Conservation (phyloP, 495 filamentous ascomycete species). For the Hypoxylon lienhwacheense region DNA sequence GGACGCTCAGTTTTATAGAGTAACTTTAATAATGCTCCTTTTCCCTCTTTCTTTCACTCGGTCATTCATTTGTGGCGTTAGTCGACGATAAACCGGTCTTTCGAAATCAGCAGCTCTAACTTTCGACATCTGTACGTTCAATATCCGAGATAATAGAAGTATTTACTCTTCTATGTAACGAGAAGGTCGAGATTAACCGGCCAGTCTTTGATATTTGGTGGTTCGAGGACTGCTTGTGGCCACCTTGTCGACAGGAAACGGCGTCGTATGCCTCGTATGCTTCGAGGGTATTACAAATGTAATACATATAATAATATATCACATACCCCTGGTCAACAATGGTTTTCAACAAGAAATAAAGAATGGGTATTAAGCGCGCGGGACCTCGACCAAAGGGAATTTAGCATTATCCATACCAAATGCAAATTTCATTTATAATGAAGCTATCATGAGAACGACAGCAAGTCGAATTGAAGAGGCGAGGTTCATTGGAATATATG, state of each 20-base stretch:
- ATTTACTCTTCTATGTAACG: conserved; percentile 4
- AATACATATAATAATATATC: conserved; percentile 6
- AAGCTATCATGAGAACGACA: not conserved
- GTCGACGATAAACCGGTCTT: conserved; percentile 12
- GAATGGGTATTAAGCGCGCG: no score
- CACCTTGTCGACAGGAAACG: conserved; percentile 20
- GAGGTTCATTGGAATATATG: no score
- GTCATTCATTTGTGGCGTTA: conserved; percentile 5
- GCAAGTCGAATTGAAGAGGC: no score
- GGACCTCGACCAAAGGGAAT: no score
- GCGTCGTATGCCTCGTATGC: not conserved
- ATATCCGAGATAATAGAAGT: not conserved
- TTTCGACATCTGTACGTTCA: no score
- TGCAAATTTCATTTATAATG: not conserved
- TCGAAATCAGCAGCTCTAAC: no score
- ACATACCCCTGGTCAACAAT: not conserved
- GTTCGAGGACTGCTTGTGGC: conserved; percentile 10
- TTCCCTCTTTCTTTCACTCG: conserved; percentile 15
- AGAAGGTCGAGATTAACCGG: conserved; percentile 6
- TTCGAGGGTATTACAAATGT: not conserved
- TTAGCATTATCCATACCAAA: no score
- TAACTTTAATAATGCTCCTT: no score
- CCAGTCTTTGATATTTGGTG: conserved; percentile 12
- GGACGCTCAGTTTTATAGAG: conserved; percentile 1
- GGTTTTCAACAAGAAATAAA: not conserved